These are phyloP conservation scores for Xylaria sp. DNA, from an alignment of 2,329 filamentous ascomycete species.

Conservation along the genomic window DNA sequence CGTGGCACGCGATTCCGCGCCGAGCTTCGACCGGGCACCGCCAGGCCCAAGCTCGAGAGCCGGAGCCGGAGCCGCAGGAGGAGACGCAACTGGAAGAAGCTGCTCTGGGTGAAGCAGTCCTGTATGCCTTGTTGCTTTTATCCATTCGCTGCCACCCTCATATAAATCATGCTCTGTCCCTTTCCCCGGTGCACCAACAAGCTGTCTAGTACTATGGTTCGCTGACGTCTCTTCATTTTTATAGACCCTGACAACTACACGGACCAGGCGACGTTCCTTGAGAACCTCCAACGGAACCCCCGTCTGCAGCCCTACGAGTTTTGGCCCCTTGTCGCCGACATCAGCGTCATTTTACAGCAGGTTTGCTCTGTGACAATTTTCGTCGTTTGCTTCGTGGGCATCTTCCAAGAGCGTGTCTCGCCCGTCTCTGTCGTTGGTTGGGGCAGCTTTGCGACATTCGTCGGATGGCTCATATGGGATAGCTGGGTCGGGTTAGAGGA, in stretches of 20 bases:
- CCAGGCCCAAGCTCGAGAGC: constrained; percentile 57
- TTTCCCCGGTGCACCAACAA: constrained; percentile 28
- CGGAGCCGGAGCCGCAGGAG: constrained; percentile 70
- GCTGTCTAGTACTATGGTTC: neutral
- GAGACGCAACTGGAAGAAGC: constrained; percentile 86
- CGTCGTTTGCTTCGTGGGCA: constrained; percentile 89
- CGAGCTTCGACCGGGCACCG: constrained; percentile 46
- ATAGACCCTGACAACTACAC: constrained; percentile 98
- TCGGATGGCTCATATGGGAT: constrained; percentile 92
- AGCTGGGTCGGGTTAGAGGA: constrained; percentile 77
- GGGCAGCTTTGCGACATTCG: constrained; percentile 79
- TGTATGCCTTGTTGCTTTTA: constrained; percentile 59
- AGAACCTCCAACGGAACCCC: constrained; percentile 93
- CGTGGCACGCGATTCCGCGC: constrained; percentile 39
- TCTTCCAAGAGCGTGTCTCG: constrained; percentile 84
- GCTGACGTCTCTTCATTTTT: neutral
- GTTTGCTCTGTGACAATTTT: constrained; percentile 95
- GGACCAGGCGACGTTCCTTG: constrained; percentile 94
- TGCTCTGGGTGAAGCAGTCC: constrained; percentile 97
- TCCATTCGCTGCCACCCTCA: neutral
- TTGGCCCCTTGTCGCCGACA: constrained; percentile 94
- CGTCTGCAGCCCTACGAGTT: constrained; percentile 95
- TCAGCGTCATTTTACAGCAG: constrained; percentile 95
- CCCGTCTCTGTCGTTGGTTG: constrained; percentile 88
- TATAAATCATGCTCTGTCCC: neutral